Percentiles rank a stretch among this genome's conserved stretches.
Evolutionary conservation across 192 early-diverging fungal species (phyloP).

Genomic region (Rhizophagus sp.): DNA sequence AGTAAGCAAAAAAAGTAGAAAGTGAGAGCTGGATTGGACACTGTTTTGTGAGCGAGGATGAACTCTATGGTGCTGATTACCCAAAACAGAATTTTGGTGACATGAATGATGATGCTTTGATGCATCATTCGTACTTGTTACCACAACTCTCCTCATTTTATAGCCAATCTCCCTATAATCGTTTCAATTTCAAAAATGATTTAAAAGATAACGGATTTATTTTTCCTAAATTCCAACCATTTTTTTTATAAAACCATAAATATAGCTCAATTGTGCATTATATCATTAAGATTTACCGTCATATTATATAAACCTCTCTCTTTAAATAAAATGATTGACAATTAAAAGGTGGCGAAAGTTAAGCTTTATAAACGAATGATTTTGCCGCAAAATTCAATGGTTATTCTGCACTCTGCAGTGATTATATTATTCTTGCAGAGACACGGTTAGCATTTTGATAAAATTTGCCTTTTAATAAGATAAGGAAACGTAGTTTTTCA

Average conservation of each 20-base stretch:
- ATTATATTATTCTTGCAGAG: too few relatives aligned
- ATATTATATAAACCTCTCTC: too few relatives aligned
- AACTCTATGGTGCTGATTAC: conserved; percentile 20
- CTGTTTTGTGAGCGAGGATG: conserved; percentile 21
- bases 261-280: not conserved
- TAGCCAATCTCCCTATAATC: not conserved
- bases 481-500: too few relatives aligned
- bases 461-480: too few relatives aligned
- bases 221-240: not conserved
- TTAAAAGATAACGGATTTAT: not conserved
- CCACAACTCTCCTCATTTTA: not conserved
- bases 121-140: conserved; percentile 13
- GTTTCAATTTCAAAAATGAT: not conserved
- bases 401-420: too few relatives aligned
- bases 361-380: too few relatives aligned
- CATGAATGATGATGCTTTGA: conserved; percentile 19
- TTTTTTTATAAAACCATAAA: not conserved
- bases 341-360: too few relatives aligned
- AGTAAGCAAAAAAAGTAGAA: conserved; percentile 14
- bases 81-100: conserved; percentile 29
- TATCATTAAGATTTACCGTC: not conserved
- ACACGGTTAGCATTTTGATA: too few relatives aligned
- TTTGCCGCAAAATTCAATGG: too few relatives aligned
- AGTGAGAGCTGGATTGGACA: not conserved
- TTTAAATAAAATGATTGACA: too few relatives aligned